phyloP scores from a whole-genome alignment of 2,329 filamentous ascomycete genomes.

The Zasmidium citrigriseum region DNA sequence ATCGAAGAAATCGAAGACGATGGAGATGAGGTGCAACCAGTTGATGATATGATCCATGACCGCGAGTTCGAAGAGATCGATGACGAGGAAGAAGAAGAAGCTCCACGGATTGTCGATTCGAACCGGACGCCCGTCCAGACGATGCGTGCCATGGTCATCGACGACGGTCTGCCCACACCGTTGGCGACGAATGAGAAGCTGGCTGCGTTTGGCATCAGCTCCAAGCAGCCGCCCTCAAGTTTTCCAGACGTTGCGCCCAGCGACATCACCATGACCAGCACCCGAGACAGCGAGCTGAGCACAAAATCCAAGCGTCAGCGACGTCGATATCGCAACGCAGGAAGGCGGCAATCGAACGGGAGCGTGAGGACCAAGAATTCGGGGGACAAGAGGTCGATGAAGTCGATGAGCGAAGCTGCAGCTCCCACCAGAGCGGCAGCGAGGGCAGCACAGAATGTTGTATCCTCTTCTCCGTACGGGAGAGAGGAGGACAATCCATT shows the following conservation, averaged over 20 bases:
- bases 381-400: not conserved
- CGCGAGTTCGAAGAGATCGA: not conserved
- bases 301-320: not conserved
- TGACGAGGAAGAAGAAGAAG: not conserved
- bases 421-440: not conserved
- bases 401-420: not conserved
- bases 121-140: not conserved
- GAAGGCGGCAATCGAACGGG: not conserved
- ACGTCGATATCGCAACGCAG: not conserved
- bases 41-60: not conserved
- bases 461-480: not conserved
- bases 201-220: not conserved
- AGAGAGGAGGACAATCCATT: not conserved
- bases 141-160: not conserved
- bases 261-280: not conserved
- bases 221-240: not conserved
- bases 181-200: not conserved
- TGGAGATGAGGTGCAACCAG: not conserved
- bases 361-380: not conserved
- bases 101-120: no score
- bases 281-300: not conserved
- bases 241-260: not conserved
- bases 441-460: not conserved
- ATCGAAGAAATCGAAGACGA: constrained; percentile 4
- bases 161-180: not conserved